Evolutionary conservation across 352 stramenopile species (phyloP).

Genomic region (Phytophthora megakarya): DNA sequence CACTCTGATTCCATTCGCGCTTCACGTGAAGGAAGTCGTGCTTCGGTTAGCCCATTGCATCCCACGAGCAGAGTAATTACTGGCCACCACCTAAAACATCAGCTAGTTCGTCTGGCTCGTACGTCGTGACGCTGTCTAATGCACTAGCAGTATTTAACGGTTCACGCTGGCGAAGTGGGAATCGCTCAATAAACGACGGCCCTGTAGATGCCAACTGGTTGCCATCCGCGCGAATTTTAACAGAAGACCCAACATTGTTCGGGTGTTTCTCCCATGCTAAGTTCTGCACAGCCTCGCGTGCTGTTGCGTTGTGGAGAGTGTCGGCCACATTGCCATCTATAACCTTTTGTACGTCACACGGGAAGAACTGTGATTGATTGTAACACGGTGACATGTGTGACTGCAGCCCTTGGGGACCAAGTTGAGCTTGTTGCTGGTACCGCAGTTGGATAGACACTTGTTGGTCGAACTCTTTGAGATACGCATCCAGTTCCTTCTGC

Average conservation of each 20-base stretch:
- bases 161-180: constrained; percentile 53
- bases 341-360: constrained; percentile 79
- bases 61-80: constrained; percentile 5
- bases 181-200: constrained; percentile 71
- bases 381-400: constrained; percentile 80
- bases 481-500: constrained; percentile 77
- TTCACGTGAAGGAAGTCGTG: too few species aligned
- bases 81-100: constrained; percentile 56
- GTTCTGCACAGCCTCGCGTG: constrained; percentile 45
- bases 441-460: constrained; percentile 79
- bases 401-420: constrained; percentile 65
- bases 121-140: constrained; percentile 39
- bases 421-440: constrained; percentile 72
- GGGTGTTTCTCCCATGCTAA: constrained; percentile 66
- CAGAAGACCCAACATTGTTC: constrained; percentile 62
- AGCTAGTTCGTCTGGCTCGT: constrained; percentile 45
- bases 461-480: constrained; percentile 84
- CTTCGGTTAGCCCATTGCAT: too few species aligned
- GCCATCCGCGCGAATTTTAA: constrained; percentile 67
- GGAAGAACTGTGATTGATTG: constrained; percentile 84
- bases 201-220: constrained; percentile 46
- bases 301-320: constrained; percentile 38
- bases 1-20: too few species aligned
- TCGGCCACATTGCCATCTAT: constrained; percentile 69
- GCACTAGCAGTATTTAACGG: constrained; percentile 14